These are phyloP conservation scores for Trichocladium uniseriatum DNA, from an alignment of 495 filamentous ascomycete species.

Conservation along the genomic window DNA sequence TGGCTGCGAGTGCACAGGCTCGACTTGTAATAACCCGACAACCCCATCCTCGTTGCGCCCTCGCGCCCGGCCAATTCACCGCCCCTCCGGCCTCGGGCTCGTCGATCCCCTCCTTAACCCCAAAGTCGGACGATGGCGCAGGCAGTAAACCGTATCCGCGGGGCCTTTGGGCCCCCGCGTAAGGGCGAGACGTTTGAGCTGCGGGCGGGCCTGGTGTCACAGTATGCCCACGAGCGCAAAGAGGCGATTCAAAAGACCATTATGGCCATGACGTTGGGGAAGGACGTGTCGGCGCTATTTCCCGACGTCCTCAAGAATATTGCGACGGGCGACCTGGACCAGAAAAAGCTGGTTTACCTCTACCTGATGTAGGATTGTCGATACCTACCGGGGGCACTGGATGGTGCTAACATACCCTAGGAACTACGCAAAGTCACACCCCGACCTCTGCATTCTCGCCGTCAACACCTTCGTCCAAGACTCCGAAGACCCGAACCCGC, in stretches of 20 bases:
- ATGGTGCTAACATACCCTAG: conserved; percentile 37
- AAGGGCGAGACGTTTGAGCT: conserved; percentile 99
- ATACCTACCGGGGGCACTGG: no score
- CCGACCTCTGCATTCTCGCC: conserved; percentile 95
- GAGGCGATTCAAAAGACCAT: conserved; percentile 99
- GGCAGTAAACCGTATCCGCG: conserved; percentile 93
- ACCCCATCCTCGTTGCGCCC: conserved; percentile 2
- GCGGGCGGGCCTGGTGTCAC: conserved; percentile 91
- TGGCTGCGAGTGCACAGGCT: not conserved
- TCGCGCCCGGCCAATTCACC: conserved; percentile 11
- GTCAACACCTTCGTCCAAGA: conserved; percentile 99
- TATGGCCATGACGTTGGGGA: conserved; percentile 98
- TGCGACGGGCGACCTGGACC: conserved; percentile 85
- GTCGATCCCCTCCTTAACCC: not conserved
- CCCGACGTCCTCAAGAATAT: conserved; percentile 99
- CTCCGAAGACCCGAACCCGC: conserved; percentile 94
- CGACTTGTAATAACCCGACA: not conserved
- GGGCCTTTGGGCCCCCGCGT: conserved; percentile 78
- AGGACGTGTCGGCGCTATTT: conserved; percentile 95
- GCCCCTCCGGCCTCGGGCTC: conserved; percentile 3
- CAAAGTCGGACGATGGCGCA: conserved; percentile 39
- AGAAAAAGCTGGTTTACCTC: conserved; percentile 99
- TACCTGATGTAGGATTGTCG: conserved; percentile 73
- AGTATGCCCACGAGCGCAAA: conserved; percentile 98
- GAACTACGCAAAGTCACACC: conserved; percentile 99